These are phyloP conservation scores for Breviolum minutum DNA, from an alignment of 73 alveolate genomes.

Conservation along the genomic window DNA sequence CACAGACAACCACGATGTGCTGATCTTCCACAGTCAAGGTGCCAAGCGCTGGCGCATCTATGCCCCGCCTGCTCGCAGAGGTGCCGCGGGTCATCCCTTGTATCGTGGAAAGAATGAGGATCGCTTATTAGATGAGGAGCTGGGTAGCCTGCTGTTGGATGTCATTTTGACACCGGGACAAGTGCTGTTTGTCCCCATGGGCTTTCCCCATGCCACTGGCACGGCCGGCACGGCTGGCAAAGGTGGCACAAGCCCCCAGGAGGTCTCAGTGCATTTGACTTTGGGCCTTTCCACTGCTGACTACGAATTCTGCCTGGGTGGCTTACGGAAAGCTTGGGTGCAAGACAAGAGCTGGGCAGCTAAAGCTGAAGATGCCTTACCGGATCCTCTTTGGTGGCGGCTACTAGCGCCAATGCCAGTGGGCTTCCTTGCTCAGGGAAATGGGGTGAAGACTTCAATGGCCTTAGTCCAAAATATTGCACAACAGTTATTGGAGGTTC, in stretches of 20 bases:
- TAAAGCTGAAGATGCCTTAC: background rate
- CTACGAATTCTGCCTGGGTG: slow-evolving; percentile 54
- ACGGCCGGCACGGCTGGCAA: slow-evolving; percentile 21
- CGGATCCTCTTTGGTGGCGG: slow-evolving; percentile 44
- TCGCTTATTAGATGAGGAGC: background rate
- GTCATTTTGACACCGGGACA: slow-evolving; percentile 39
- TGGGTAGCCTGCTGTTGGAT: slow-evolving; percentile 44
- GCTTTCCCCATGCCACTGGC: slow-evolving; percentile 83
- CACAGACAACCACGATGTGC: slow-evolving; percentile 88
- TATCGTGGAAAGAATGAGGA: slow-evolving; percentile 68
- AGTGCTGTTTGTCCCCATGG: slow-evolving; percentile 82
- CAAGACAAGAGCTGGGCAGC: background rate
- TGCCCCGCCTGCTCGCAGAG: background rate
- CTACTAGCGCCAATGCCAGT: slow-evolving; percentile 47
- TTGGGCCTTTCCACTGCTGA: slow-evolving; percentile 76
- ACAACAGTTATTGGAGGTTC: background rate
- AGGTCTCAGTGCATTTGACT: slow-evolving; percentile 71
- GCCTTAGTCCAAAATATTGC: background rate
- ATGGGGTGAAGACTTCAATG: background rate
- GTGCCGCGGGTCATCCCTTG: slow-evolving; percentile 26
- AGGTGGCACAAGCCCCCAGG: background rate
- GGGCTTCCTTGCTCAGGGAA: slow-evolving; percentile 19
- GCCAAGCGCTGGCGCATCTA: slow-evolving; percentile 76
- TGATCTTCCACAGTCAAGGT: slow-evolving; percentile 53
- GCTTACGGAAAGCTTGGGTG: background rate